Base-by-base conservation (phyloP, 352 stramenopile species). In the Globisporangium ultimum region DNA sequence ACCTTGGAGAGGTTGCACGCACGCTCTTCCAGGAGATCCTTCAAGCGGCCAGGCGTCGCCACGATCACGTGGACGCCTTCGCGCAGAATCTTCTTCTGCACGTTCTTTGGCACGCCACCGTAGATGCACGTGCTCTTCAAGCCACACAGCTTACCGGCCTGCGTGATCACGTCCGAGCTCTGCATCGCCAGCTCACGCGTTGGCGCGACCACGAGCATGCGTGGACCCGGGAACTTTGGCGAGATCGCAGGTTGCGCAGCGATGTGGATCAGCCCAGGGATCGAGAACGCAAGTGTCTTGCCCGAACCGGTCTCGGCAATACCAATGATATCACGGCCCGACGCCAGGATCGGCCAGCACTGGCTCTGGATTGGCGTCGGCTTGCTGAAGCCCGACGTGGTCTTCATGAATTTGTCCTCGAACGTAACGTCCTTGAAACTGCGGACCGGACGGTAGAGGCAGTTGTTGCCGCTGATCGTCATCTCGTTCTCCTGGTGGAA, bases 361-460 rank as follows among this genome's bases (percentile, higher is more conserved):
- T 99, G 91, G 41, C 92, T 96, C 79, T 99, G 97, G 75, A 99
- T 99, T n/a, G 96, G 95, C 60, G 92, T 98, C 36, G 97, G 96
- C 70, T 81, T 88, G 52, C 74, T 66, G 68, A 98, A 99, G 20
- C 80, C 83, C 62, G 95, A 71, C 45, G 77, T 92, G 74, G 64
- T 78, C 73, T 76, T 92, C 81, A 98, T 84, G 84, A 98, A 75
- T 78, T 89, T 78, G 80, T 82, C 62, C 77, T 87, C 68, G 68
- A 89, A 90, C 60, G 68, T 76, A 50, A 87, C 64, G 80, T 95
- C 74, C 14, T 70, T 60, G 48, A 91, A 93, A 48, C 74, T 74
- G 57, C 86, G 87, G 41, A 87, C 71, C 7, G 77, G 83, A 18
- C 85, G 89, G 82, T 97, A 96, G 45, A 97, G 90, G 59, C 80